Evolutionary conservation across 2,329 filamentous ascomycete genomes (phyloP).

Genomic region (Colletotrichum tropicale): DNA sequence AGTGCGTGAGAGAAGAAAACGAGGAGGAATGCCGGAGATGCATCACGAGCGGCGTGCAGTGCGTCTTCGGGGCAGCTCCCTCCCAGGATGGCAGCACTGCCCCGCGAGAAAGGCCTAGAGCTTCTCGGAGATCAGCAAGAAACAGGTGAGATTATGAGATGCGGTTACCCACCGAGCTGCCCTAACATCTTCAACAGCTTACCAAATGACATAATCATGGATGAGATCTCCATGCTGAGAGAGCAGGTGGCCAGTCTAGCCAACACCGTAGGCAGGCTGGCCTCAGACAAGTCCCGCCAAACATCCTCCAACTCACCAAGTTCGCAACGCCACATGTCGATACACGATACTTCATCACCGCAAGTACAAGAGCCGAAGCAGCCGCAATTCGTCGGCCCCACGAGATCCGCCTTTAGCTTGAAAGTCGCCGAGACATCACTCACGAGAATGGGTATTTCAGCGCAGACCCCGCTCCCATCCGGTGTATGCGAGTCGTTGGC

Average conservation of each 20-base stretch:
- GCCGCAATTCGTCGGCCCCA: slow-evolving; percentile 40
- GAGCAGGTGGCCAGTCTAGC: slow-evolving; percentile 33
- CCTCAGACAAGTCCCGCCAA: slow-evolving; percentile 21
- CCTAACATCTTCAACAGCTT: not conserved
- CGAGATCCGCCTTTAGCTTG: slow-evolving; percentile 36
- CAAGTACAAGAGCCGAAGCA: slow-evolving; percentile 28
- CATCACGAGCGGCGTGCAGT: slow-evolving; percentile 26
- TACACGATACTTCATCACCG: not conserved
- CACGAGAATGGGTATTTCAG: slow-evolving; percentile 36
- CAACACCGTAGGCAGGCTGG: slow-evolving; percentile 28
- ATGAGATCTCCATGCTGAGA: slow-evolving; percentile 32
- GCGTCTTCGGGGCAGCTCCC: slow-evolving; percentile 25
- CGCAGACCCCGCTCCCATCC: not conserved
- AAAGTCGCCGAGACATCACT: slow-evolving; percentile 38
- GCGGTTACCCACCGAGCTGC: not conserved
- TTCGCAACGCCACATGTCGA: not conserved
- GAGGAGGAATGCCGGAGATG: slow-evolving; percentile 35
- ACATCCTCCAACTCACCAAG: not conserved
- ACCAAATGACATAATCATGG: slow-evolving; percentile 24
- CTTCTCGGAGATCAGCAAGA: not conserved
- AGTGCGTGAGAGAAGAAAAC: slow-evolving; percentile 34
- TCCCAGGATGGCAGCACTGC: slow-evolving; percentile 23
- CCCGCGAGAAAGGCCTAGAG: not conserved
- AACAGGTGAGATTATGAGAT: not conserved
- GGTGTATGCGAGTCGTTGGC: slow-evolving; percentile 28